phyloP scores from a whole-genome alignment of 371 early-diverging fungal species.

The Syncephalastrum sp. region DNA sequence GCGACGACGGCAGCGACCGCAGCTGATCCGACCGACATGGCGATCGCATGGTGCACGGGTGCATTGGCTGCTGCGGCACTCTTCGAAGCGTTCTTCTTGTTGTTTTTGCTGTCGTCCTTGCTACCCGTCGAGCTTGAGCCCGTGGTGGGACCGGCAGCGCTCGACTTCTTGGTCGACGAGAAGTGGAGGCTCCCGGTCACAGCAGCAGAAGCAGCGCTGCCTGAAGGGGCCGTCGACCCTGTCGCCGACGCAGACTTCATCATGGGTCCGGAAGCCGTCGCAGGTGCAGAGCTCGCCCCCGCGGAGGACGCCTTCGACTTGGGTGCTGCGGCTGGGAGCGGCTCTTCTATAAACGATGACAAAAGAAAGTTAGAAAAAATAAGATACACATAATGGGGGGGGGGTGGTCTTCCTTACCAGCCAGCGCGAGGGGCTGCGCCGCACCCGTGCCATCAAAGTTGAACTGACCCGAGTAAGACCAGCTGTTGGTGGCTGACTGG shows the following conservation, averaged over 20 bases:
- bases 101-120: background rate
- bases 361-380: background rate
- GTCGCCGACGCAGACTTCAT: too few species aligned
- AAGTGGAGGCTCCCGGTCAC: background rate
- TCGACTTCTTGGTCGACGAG: background rate
- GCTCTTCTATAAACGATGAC: background rate
- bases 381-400: background rate
- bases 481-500: slow-evolving; percentile 14
- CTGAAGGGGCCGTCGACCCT: background rate
- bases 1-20: too few species aligned
- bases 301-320: background rate
- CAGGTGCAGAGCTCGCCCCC: too few species aligned
- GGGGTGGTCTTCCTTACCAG: background rate
- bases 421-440: background rate
- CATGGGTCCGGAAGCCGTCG: too few species aligned
- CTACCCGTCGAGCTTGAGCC: background rate
- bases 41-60: too few species aligned
- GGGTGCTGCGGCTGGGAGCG: background rate
- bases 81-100: too few species aligned
- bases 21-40: too few species aligned
- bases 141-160: background rate
- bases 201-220: background rate
- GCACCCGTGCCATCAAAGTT: slow-evolving; percentile 23
- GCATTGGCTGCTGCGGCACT: too few species aligned
- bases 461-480: slow-evolving; percentile 23